These are phyloP conservation scores for Suhomyces yuchorum DNA, from an alignment of 1,139 yeast species.

Conservation along the genomic window DNA sequence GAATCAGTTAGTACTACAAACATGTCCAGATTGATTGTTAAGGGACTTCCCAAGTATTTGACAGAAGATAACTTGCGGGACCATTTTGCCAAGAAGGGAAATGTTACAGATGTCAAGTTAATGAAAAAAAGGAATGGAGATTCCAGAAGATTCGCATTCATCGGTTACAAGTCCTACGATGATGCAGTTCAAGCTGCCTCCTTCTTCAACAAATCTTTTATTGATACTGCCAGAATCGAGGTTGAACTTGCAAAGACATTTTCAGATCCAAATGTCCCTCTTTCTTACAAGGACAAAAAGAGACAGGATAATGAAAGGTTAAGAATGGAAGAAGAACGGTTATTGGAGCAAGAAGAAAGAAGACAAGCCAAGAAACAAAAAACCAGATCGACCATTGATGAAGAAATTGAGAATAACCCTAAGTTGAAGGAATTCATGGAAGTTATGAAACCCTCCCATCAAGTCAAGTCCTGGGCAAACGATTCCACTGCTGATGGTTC, in stretches of 20 bases:
- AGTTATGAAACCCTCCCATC: constrained; percentile 75
- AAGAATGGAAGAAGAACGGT: constrained; percentile 55
- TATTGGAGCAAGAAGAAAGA: constrained; percentile 48
- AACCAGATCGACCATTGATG: constrained; percentile 45
- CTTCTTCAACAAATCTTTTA: constrained; percentile 74
- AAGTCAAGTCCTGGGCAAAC: constrained; percentile 73
- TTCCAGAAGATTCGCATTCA: constrained; percentile 89
- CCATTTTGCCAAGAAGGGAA: constrained; percentile 65
- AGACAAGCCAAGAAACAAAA: constrained; percentile 29
- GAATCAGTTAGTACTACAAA: neutral
- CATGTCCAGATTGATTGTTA: constrained; percentile 95
- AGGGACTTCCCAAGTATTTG: constrained; percentile 81
- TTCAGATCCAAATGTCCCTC: constrained; percentile 80
- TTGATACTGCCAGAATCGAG: constrained; percentile 77
- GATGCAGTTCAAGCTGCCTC: constrained; percentile 82
- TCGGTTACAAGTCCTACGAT: constrained; percentile 71
- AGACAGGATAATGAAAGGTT: constrained; percentile 57
- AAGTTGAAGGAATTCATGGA: constrained; percentile 78
- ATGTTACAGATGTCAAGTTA: constrained; percentile 85
- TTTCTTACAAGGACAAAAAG: constrained; percentile 65
- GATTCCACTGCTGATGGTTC: constrained; percentile 59
- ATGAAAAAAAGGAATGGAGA: constrained; percentile 81
- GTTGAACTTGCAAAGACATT: constrained; percentile 85
- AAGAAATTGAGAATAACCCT: constrained; percentile 63
- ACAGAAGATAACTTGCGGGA: constrained; percentile 73